Percentiles rank a stretch among this genome's conserved stretches.
These are phyloP conservation scores for Sphagnum fallax DNA, from an alignment of 228 moss, liverwort and hornwort genomes.

Conservation along the genomic window DNA sequence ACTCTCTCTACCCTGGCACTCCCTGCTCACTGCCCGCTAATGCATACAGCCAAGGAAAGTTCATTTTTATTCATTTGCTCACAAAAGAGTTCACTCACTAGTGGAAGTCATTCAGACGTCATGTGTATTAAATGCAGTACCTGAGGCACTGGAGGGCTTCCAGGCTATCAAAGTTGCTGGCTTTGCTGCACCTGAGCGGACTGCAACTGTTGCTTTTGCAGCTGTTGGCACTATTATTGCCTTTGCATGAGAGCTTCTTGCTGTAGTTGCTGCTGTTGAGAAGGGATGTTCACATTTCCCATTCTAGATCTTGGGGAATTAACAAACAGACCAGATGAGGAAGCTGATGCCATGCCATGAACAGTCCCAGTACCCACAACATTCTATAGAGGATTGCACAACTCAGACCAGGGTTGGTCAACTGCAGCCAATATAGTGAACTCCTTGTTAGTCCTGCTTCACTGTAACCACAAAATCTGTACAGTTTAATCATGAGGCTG, in stretches of 20 bases:
- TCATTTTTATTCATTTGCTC: no score
- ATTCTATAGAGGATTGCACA: slow-evolving; percentile 34
- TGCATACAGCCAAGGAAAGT: no score
- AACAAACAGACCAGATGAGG: slow-evolving; percentile 37
- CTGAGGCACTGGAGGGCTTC: slow-evolving; percentile 59
- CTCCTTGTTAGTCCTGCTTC: not conserved
- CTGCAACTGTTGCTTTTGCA: slow-evolving; percentile 37
- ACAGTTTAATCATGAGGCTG: no score
- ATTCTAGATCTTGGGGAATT: slow-evolving; percentile 52
- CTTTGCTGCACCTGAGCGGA: slow-evolving; percentile 29
- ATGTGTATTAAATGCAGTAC: slow-evolving; percentile 3
- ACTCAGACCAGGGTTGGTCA: slow-evolving; percentile 31
- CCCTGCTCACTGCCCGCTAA: not conserved
- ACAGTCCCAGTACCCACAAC: slow-evolving; percentile 31
- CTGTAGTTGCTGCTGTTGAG: slow-evolving; percentile 49
- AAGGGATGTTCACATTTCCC: slow-evolving; percentile 46
- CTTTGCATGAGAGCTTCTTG: not conserved
- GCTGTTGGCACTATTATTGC: slow-evolving; percentile 36
- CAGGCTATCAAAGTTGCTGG: slow-evolving; percentile 56
- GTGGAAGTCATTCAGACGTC: not conserved
- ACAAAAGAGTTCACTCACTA: no score
- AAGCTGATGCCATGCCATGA: slow-evolving; percentile 20
- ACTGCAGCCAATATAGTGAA: slow-evolving; percentile 1
- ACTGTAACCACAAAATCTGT: no score
- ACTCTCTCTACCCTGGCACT: not conserved